Conservation (phyloP, 176 grass and related monocot species). For the Poa pratensis region DNA sequence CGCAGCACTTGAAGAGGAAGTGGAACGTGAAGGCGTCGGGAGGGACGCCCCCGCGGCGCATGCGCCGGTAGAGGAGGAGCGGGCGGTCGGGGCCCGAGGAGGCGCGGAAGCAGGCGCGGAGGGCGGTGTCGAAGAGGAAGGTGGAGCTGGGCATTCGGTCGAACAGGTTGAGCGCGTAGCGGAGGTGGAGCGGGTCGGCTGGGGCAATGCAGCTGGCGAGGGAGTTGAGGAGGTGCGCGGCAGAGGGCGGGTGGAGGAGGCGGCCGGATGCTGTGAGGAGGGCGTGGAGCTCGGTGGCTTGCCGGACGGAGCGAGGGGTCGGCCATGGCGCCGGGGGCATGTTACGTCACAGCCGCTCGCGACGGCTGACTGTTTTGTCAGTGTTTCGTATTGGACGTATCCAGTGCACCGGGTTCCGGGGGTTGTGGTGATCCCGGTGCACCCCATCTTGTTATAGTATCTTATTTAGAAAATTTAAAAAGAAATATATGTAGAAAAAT, state of each 20-base stretch:
- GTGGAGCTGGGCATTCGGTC: slow-evolving; percentile 49
- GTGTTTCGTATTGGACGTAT: not conserved
- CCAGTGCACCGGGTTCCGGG: not conserved
- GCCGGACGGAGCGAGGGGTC: slow-evolving; percentile 54
- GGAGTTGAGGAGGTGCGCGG: slow-evolving; percentile 60
- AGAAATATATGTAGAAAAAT: too few relatives aligned
- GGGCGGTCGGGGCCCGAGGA: not conserved
- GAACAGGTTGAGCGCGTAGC: slow-evolving; percentile 57
- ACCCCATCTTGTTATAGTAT: too few relatives aligned
- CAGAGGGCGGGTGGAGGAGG: slow-evolving; percentile 27
- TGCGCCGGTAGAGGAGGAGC: slow-evolving; percentile 36
- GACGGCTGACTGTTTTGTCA: not conserved
- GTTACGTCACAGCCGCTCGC: not conserved
- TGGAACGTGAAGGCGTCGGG: slow-evolving; percentile 65
- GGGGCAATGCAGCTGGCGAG: slow-evolving; percentile 25
- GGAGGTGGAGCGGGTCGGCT: slow-evolving; percentile 22
- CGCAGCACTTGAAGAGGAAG: slow-evolving; percentile 66
- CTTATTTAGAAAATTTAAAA: too few relatives aligned
- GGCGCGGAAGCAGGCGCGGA: slow-evolving; percentile 52
- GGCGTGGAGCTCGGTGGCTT: slow-evolving; percentile 62
- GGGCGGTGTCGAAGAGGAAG: slow-evolving; percentile 62
- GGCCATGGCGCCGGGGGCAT: slow-evolving; percentile 56
- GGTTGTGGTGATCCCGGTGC: too few relatives aligned
- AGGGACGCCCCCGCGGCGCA: slow-evolving; percentile 35
- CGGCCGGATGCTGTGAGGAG: slow-evolving; percentile 41